These are phyloP conservation scores for Zygosaccharomyces pseudobailii DNA, from an alignment of 1,139 yeast species.

Conservation along the genomic window DNA sequence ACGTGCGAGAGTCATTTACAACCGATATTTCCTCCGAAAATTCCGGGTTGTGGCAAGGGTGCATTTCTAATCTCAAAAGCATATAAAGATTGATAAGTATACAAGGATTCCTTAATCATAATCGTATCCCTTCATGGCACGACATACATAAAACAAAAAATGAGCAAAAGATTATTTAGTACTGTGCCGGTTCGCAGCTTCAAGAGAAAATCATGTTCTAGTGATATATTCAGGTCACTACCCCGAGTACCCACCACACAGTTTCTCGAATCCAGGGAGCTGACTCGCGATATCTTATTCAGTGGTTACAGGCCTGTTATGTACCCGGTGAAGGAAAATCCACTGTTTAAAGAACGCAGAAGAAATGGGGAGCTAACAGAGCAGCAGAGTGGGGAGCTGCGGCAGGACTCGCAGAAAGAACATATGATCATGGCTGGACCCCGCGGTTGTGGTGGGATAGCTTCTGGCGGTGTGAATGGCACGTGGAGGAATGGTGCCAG, in stretches of 20 bases:
- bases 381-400: not conserved
- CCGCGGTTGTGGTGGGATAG: slow-evolving; percentile 27
- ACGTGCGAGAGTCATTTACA: not conserved
- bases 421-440: slow-evolving; percentile 18
- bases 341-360: slow-evolving; percentile 21
- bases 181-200: slow-evolving; percentile 2
- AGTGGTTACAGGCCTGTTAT: slow-evolving; percentile 33
- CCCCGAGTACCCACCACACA: slow-evolving; percentile 34
- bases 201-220: slow-evolving; percentile 6
- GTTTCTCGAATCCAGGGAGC: slow-evolving; percentile 25
- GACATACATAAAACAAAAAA: not conserved
- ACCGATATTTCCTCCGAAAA: slow-evolving; percentile 4
- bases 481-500: slow-evolving; percentile 28
- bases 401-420: not conserved
- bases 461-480: slow-evolving; percentile 30
- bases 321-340: slow-evolving; percentile 33
- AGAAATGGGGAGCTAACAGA: slow-evolving; percentile 6
- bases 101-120: too few species aligned
- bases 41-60: slow-evolving; percentile 3
- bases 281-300: slow-evolving; percentile 29
- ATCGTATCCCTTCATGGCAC: not conserved
- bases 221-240: slow-evolving; percentile 21
- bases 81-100: slow-evolving; percentile 1
- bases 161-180: slow-evolving; percentile 11
- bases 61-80: not conserved